phyloP scores from a whole-genome alignment of 2,329 filamentous ascomycete genomes.

The Graphium sp. region DNA sequence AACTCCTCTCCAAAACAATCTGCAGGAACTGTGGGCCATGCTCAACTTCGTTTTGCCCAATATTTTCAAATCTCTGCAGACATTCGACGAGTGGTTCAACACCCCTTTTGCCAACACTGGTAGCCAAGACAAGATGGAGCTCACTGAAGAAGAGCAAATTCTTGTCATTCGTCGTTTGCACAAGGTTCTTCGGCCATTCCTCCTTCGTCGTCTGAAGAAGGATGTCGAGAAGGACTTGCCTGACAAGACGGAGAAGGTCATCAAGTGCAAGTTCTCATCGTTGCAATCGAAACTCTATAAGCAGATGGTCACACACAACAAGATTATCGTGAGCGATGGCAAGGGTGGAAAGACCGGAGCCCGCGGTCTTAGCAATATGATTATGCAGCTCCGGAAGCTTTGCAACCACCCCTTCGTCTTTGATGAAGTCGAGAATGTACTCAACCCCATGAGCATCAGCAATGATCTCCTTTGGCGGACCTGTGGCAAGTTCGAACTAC shows the following conservation, averaged over 20 bases:
- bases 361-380: conserved; percentile 96
- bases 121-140: conserved; percentile 94
- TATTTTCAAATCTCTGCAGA: conserved; percentile 98
- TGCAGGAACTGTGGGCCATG: conserved; percentile 91
- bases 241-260: conserved; percentile 97
- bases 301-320: conserved; percentile 92
- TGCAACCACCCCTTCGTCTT: conserved; percentile 99
- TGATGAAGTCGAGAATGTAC: conserved; percentile 92
- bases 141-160: conserved; percentile 98
- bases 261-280: conserved; percentile 97
- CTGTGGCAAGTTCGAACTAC: conserved; percentile 88
- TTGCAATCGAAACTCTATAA: conserved; percentile 90
- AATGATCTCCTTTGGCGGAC: conserved; percentile 94
- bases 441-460: conserved; percentile 77
- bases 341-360: conserved; percentile 91
- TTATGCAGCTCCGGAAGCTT: conserved; percentile 97
- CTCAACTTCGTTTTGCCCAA: conserved; percentile 96
- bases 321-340: conserved; percentile 82
- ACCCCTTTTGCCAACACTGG: conserved; percentile 98
- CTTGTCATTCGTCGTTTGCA: conserved; percentile 95
- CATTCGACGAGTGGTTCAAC: conserved; percentile 99
- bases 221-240: conserved; percentile 98
- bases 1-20: conserved; percentile 92
- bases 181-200: conserved; percentile 92
- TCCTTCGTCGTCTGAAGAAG: conserved; percentile 96